Percentiles rank a stretch among this genome's conserved stretches.
Conservation (phyloP, 2,329 filamentous ascomycete species). For the Penicillium sp. region DNA sequence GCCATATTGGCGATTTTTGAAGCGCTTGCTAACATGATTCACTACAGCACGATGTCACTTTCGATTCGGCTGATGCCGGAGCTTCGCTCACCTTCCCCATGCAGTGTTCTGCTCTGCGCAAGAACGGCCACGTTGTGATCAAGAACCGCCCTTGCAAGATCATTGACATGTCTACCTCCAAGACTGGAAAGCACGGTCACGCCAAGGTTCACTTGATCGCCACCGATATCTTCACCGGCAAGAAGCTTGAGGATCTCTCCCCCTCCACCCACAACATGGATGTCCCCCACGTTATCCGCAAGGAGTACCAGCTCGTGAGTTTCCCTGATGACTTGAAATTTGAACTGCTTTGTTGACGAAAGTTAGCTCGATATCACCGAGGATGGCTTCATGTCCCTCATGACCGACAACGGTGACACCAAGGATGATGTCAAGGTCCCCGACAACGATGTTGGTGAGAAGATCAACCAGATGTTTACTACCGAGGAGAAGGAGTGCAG, state of each 20-base stretch:
- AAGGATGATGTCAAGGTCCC: constrained; percentile 96
- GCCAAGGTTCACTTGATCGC: constrained; percentile 99
- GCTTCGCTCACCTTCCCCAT: constrained; percentile 92
- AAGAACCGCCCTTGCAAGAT: constrained; percentile 99
- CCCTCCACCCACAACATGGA: constrained; percentile 88
- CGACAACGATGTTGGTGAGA: constrained; percentile 82
- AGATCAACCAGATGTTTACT: constrained; percentile 77
- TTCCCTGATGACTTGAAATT: neutral
- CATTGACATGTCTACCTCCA: constrained; percentile 99
- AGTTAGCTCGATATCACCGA: constrained; percentile 83
- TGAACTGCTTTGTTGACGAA: neutral
- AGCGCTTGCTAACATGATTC: constrained; percentile 17
- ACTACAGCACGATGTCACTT: constrained; percentile 68
- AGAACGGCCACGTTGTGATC: constrained; percentile 98
- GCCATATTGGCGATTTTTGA: constrained; percentile 12
- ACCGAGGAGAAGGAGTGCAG: constrained; percentile 89
- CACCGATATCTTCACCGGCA: constrained; percentile 98
- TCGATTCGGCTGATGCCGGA: constrained; percentile 94
- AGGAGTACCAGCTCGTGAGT: constrained; percentile 93
- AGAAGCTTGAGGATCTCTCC: constrained; percentile 99
- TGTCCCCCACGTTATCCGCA: constrained; percentile 87
- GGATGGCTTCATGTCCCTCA: constrained; percentile 91
- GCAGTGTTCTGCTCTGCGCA: constrained; percentile 99
- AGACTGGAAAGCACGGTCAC: constrained; percentile 99
- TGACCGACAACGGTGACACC: constrained; percentile 78